phyloP scores from a whole-genome alignment of 495 filamentous ascomycete species.

The Podospora didyma region DNA sequence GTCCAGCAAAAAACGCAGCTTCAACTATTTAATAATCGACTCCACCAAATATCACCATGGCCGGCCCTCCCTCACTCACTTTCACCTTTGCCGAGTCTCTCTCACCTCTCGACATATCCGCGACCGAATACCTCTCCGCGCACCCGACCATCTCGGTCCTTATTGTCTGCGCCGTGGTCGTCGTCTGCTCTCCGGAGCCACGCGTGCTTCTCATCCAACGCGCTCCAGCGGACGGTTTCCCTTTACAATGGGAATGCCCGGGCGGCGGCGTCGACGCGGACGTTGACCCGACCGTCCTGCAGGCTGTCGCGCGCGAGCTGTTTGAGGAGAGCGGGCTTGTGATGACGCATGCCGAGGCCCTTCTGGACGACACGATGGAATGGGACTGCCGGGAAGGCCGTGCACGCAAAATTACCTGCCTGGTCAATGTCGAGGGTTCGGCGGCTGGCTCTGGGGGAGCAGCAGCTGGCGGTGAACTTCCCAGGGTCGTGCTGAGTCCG shows the following conservation, averaged over 20 bases:
- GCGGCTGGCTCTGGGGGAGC: conserved; percentile 1
- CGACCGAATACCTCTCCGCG: conserved; percentile 18
- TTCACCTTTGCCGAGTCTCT: not conserved
- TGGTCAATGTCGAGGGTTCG: conserved; percentile 19
- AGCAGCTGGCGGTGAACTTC: not conserved
- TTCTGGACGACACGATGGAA: conserved; percentile 24
- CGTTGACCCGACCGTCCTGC: conserved; percentile 37
- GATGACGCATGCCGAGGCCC: conserved; percentile 22
- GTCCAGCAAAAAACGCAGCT: not conserved
- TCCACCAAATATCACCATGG: not conserved
- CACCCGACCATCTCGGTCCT: conserved; percentile 21
- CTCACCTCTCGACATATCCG: conserved; percentile 13
- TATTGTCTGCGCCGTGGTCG: conserved; percentile 30
- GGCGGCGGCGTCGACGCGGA: conserved; percentile 43
- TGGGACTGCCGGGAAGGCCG: conserved; percentile 15
- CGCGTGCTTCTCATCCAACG: conserved; percentile 45
- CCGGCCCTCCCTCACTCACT: not conserved
- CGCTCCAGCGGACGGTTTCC: conserved; percentile 40
- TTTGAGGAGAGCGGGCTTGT: conserved; percentile 47
- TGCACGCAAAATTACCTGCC: conserved; percentile 33
- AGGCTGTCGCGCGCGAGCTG: conserved; percentile 44
- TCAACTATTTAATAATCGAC: not conserved
- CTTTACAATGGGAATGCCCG: conserved; percentile 46
- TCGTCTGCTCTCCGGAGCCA: conserved; percentile 29
- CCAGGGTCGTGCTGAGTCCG: conserved; percentile 24